phyloP scores from a whole-genome alignment of 768 basidiomycete species.

The Pleurotus eryngii region DNA sequence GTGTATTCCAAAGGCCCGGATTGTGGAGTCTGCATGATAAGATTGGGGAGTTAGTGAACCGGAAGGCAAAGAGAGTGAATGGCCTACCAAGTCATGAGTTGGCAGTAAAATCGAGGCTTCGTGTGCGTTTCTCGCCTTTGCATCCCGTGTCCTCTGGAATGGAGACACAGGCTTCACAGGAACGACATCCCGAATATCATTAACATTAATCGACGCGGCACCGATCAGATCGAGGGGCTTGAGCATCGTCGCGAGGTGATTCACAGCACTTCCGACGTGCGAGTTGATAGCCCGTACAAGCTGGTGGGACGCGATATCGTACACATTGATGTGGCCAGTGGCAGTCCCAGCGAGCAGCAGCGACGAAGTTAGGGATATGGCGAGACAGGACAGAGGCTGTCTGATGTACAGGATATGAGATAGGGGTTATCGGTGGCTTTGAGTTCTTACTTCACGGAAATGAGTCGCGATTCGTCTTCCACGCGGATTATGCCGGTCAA shows the following conservation, averaged over 20 bases:
- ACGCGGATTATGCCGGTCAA: conserved; percentile 67
- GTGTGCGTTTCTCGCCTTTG: conserved; percentile 63
- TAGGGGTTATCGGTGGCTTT: background rate
- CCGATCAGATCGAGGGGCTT: conserved; percentile 87
- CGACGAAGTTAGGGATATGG: conserved; percentile 75
- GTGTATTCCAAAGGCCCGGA: conserved; percentile 39
- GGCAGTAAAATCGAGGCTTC: conserved; percentile 67
- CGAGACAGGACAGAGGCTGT: conserved; percentile 66
- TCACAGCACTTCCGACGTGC: conserved; percentile 66
- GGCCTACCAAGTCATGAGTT: conserved; percentile 38
- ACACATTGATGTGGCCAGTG: conserved; percentile 69
- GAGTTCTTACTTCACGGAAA: conserved; percentile 60
- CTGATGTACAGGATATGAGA: conserved; percentile 33
- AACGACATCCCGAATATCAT: conserved; percentile 51
- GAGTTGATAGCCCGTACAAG: conserved; percentile 76
- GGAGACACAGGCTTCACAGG: conserved; percentile 64
- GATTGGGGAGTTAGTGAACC: background rate
- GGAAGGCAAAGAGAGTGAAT: background rate
- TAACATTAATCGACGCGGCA: conserved; percentile 28
- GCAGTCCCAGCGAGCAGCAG: conserved; percentile 81
- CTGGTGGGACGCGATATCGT: conserved; percentile 90
- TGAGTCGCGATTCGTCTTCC: conserved; percentile 63
- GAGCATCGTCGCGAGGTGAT: conserved; percentile 73
- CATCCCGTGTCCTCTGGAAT: conserved; percentile 73
- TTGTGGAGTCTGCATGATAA: conserved; percentile 11